Evolutionary conservation across 139 green algal species (phyloP), one percentile per base, ranked within the genome.

Genomic region (Auxenochlorella pyrenoidosa): DNA sequence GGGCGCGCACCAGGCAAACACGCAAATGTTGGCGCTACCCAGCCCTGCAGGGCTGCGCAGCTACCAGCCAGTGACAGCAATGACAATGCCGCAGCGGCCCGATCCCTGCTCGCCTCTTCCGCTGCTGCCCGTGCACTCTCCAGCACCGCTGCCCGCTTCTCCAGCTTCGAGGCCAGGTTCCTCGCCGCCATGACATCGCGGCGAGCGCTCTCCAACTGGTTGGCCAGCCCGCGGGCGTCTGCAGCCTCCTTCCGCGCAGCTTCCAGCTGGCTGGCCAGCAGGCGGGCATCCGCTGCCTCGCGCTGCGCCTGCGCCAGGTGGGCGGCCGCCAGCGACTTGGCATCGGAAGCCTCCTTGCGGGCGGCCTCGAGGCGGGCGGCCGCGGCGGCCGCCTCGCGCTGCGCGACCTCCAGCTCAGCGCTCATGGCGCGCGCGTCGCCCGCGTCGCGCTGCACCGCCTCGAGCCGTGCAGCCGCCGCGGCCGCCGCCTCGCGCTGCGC

Each of bases 71-170:
- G n/a, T n/a, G n/a, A n/a, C n/a, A n/a, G n/a, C n/a, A n/a, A n/a
- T n/a, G n/a, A n/a, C n/a, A n/a, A n/a, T n/a, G n/a, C n/a, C n/a
- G n/a, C n/a, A n/a, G n/a, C n/a, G n/a, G n/a, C n/a, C n/a, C n/a
- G n/a, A n/a, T n/a, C n/a, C n/a, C 41, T 40, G 22, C 78, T 8
- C 47, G 72, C 78, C 78, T 71, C 32, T 22, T 65, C 44, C 1
- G 78, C 78, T 22, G 60, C 78, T 3, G 32, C n/a, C 51, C 78
- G 63, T 1, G 78, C 60, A 13, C 36, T 28, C 51, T 83, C 78
- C 78, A 83, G 78, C 78, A 72, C 18, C 19, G 47, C 76, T 19
- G 76, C 76, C 32, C 76, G 47, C 24, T 82, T 32, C 44, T 66
- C 76, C 66, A 73, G 66, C 66, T 40, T 73, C 32, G 70, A 36